Percentiles rank a stretch among this genome's conserved stretches.
phyloP scores from a whole-genome alignment of 495 filamentous ascomycete species.

The Symbiotaphrina buchneri region DNA sequence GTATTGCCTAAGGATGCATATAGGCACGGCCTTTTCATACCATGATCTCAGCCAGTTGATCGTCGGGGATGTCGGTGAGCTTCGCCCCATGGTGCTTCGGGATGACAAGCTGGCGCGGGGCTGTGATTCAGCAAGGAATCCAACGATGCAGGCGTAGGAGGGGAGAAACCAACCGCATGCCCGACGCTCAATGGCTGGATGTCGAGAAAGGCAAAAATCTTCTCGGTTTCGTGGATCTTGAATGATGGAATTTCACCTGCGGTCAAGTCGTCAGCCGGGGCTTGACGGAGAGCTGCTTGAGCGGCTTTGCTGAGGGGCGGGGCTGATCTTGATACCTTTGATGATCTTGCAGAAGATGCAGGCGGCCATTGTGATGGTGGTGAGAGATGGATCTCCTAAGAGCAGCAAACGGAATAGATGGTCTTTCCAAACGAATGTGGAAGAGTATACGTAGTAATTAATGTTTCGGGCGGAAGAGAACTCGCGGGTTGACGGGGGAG shows the following conservation, averaged over 20 bases:
- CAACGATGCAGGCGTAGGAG: too few species aligned
- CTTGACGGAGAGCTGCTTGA: neutral
- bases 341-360: constrained; percentile 99
- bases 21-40: constrained; percentile 19
- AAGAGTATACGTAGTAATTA: too few species aligned
- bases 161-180: constrained; percentile 18
- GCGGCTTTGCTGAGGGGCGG: neutral
- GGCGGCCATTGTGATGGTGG: constrained; percentile 20
- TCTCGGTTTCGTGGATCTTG: constrained; percentile 42
- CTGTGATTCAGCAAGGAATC: too few species aligned
- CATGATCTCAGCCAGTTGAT: constrained; percentile 61
- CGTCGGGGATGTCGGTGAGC: constrained; percentile 83
- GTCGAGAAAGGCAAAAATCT: constrained; percentile 90
- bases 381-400: too few species aligned
- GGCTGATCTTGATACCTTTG: constrained; percentile 38
- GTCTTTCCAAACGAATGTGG: too few species aligned
- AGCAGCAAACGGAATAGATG: too few species aligned
- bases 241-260: constrained; percentile 6
- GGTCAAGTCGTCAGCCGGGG: neutral
- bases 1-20: neutral
- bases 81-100: constrained; percentile 90
- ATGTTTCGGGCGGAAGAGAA: too few species aligned
- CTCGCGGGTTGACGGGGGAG: too few species aligned
- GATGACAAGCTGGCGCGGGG: constrained; percentile 97
- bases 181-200: constrained; percentile 72